Evolutionary conservation across 495 filamentous ascomycete species (phyloP), one percentile per base, ranked within the genome.

Genomic region (Neurospora sp.): DNA sequence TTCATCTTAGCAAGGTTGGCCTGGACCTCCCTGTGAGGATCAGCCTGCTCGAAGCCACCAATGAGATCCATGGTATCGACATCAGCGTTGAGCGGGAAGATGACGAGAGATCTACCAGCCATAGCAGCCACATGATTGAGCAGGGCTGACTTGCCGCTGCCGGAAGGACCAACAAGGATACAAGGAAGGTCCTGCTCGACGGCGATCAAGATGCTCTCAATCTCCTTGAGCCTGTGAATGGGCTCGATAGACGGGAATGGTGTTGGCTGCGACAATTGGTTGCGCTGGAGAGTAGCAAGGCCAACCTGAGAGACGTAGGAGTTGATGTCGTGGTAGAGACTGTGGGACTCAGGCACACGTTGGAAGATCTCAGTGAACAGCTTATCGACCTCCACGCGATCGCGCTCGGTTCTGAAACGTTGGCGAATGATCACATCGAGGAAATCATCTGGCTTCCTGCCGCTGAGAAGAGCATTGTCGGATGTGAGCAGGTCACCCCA

Each of bases 21-120:
- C 78, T 88, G 89, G 20, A 90, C 80, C 69, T 90, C 88, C 69
- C 95, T 88, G 39, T 90, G 83, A 70, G 93, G 87, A 80, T 98
- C 94, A 41, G 93, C 90, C 82, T 99, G 96, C 78, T 98, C 96
- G 79, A 96, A 99, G 0, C 96, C 94, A 76, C 96, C 96, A 71
- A 99, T 92, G 31, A 99, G 87, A 79, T 99, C 96, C 90, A 95
- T 97, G 18, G 95, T 93, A 81, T 99, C 96, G 70, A 95, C 93
- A 75, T 98, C 96, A 5, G 93, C 89, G 80, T 96, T 98, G 77
- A 98, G 85, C 12, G 94, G 88, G 72, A 98, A 90, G 54, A 92
- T 91, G 54, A 93, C 87, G 14, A 98, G 82, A 6, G 88, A 83
- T 49, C 90, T 91, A 37, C 96, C 95, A 72, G 87, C 86, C 38